Conservation (phyloP, 768 basidiomycete genomes). For the Termitomyces sp. region DNA sequence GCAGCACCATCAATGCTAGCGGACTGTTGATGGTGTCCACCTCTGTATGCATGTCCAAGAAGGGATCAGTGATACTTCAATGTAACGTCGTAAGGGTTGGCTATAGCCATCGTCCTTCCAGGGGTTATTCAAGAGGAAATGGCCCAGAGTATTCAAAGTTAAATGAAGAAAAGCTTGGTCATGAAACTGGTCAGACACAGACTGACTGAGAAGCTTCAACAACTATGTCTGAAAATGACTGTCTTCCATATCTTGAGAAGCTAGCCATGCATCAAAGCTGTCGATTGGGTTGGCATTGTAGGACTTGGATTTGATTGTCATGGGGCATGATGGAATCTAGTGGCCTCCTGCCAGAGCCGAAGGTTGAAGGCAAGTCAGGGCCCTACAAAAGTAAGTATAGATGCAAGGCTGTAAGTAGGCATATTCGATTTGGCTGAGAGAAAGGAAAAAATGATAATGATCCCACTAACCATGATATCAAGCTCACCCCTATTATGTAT, state of each 20-base stretch:
- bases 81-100: neutral
- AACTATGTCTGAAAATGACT: neutral
- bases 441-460: too few species aligned
- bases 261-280: neutral
- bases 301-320: neutral
- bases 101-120: constrained; percentile 34
- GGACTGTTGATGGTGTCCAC: too few species aligned
- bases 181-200: constrained; percentile 19
- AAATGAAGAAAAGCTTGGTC: constrained; percentile 1
- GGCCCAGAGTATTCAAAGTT: neutral
- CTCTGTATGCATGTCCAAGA: constrained; percentile 7
- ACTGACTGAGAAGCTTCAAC: constrained; percentile 12
- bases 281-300: constrained; percentile 1
- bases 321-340: constrained; percentile 1
- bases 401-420: neutral
- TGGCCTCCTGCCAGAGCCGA: neutral
- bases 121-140: constrained; percentile 56
- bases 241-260: neutral
- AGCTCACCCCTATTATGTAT: neutral
- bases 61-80: constrained; percentile 9
- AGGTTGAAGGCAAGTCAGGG: neutral
- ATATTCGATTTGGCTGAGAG: neutral
- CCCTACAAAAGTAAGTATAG: neutral
- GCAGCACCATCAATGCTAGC: constrained; percentile 20
- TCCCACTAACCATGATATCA: neutral